These are phyloP conservation scores for Aspergillus ostianus DNA, from an alignment of 495 filamentous ascomycete genomes.

Conservation along the genomic window DNA sequence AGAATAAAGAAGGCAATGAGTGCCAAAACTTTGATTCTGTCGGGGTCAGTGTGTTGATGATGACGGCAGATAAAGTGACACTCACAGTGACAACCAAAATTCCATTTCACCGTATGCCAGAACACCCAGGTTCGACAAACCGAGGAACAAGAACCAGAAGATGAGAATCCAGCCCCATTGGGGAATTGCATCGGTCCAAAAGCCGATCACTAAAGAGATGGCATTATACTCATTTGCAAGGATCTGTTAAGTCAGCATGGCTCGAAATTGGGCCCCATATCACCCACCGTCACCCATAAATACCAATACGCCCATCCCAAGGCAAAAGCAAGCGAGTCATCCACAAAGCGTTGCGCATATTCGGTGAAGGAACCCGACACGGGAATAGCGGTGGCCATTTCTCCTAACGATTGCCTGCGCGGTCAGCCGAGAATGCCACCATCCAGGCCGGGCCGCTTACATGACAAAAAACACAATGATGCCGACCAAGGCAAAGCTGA, in stretches of 20 bases:
- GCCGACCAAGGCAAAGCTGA: conserved; percentile 61
- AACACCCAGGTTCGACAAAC: conserved; percentile 51
- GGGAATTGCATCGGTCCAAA: conserved; percentile 42
- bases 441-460: conserved; percentile 17
- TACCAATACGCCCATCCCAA: conserved; percentile 61
- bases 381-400: conserved; percentile 56
- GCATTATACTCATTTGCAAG: conserved; percentile 53
- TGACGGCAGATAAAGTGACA: neutral
- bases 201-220: conserved; percentile 43
- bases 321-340: conserved; percentile 51
- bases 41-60: conserved; percentile 6
- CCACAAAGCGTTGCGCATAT: conserved; percentile 55
- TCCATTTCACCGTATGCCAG: conserved; percentile 66
- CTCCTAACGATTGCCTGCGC: conserved; percentile 51
- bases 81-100: conserved; percentile 43
- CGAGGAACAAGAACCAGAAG: conserved; percentile 55
- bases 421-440: neutral
- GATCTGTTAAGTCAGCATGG: conserved; percentile 24
- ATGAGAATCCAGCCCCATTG: conserved; percentile 62
- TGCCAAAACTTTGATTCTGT: conserved; percentile 50
- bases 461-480: conserved; percentile 65
- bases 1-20: conserved; percentile 69
- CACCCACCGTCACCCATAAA: conserved; percentile 49
- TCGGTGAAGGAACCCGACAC: conserved; percentile 56
- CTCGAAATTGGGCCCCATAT: neutral